A percentile compares a stretch with the other conserved stretches of the same genome.
Conservation (phyloP, 805 yeast genomes). For the Hanseniaspora meyeri region DNA sequence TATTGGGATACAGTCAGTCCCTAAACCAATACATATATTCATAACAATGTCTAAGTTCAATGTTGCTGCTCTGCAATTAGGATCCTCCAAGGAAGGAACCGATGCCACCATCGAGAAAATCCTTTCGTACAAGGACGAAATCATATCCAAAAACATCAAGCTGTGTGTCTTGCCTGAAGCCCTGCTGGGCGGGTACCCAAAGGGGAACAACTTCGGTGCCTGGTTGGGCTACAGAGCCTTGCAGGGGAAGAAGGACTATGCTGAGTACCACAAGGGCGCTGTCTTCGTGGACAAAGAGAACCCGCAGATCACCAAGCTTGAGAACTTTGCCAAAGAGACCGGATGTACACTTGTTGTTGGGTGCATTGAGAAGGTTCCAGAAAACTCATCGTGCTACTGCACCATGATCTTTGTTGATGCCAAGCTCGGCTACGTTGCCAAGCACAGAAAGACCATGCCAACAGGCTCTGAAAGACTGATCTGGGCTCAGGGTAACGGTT, state of each 20-base stretch:
- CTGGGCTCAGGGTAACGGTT: conserved; percentile 40
- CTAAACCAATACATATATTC: too few relatives aligned
- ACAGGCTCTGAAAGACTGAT: conserved; percentile 35
- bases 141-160: conserved; percentile 26
- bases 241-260: conserved; percentile 32
- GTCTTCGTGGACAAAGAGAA: conserved; percentile 22
- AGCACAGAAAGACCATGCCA: conserved; percentile 36
- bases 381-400: conserved; percentile 31
- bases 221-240: conserved; percentile 33
- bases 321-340: conserved; percentile 27
- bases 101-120: conserved; percentile 30
- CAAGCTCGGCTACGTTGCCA: conserved; percentile 19
- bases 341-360: conserved; percentile 31
- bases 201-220: conserved; percentile 34
- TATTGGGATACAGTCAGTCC: too few relatives aligned
- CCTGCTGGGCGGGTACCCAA: conserved; percentile 37
- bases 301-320: conserved; percentile 28
- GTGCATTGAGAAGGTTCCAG: conserved; percentile 29
- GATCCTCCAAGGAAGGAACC: conserved; percentile 31
- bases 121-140: conserved; percentile 29
- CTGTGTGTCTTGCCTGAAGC: conserved; percentile 38
- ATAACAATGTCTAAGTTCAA: conserved; percentile 21
- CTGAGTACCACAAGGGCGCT: conserved; percentile 28
- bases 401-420: conserved; percentile 32
- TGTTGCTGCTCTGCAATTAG: conserved; percentile 36